Evolutionary conservation across 208 protist species (phyloP).

Genomic region (Leishmania tropica): DNA sequence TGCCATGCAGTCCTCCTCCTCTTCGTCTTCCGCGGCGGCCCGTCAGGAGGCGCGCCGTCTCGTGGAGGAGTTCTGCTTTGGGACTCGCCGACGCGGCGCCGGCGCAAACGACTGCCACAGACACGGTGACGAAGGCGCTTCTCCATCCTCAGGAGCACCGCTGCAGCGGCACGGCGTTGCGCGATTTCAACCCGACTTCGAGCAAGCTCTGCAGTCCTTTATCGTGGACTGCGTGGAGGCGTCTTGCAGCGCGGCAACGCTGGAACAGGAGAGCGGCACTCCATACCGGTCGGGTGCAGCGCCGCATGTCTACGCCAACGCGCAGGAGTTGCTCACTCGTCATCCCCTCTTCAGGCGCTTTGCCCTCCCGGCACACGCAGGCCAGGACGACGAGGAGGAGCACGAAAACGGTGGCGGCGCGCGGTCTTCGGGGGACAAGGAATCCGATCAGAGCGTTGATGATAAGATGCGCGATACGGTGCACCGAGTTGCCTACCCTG

Average conservation of each 20-base stretch:
- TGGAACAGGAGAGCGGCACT: neutral
- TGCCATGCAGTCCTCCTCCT: conserved; percentile 13
- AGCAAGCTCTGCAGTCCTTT: conserved; percentile 31
- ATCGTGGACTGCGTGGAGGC: conserved; percentile 50
- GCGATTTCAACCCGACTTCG: conserved; percentile 25
- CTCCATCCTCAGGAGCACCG: neutral
- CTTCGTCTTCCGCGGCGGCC: conserved; percentile 1
- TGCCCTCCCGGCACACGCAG: neutral
- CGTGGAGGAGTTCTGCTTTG: conserved; percentile 32
- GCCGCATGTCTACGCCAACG: conserved; percentile 17
- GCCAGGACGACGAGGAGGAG: neutral
- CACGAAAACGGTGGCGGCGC: neutral
- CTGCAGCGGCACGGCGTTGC: conserved; percentile 16
- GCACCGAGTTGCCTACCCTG: conserved; percentile 63
- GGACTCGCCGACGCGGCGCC: neutral
- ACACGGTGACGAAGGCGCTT: neutral
- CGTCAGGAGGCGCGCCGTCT: conserved; percentile 21
- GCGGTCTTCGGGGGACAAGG: neutral
- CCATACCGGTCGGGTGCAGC: too few relatives aligned
- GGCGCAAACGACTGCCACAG: neutral
- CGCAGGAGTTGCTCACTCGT: conserved; percentile 30
- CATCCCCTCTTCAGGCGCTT: conserved; percentile 28
- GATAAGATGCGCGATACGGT: conserved; percentile 41
- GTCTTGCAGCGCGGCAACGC: conserved; percentile 4
- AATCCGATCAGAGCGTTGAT: conserved; percentile 11